Evolutionary conservation across 192 early-diverging fungal genomes (phyloP).

Genomic region (Linnemannia schmuckeri): DNA sequence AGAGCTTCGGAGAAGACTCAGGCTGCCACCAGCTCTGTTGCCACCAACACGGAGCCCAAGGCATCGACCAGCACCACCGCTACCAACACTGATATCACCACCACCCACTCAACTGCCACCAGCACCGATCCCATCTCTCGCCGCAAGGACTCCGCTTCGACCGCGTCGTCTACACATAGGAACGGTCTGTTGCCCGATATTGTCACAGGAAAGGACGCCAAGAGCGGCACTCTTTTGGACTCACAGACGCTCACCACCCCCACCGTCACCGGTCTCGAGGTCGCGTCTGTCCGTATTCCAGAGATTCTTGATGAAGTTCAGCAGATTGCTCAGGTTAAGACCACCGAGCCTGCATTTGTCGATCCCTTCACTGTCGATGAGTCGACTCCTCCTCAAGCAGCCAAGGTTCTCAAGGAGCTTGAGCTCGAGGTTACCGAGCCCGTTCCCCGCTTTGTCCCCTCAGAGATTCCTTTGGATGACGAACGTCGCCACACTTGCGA

Average conservation of each 20-base stretch:
- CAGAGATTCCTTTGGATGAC: conserved; percentile 39
- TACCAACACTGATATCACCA: neutral
- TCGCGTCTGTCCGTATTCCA: conserved; percentile 25
- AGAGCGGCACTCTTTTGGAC: neutral
- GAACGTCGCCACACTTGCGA: conserved; percentile 53
- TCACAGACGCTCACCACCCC: conserved; percentile 21
- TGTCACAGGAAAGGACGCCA: conserved; percentile 21
- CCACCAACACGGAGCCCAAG: conserved; percentile 9
- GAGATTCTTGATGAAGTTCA: conserved; percentile 9
- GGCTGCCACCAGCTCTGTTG: conserved; percentile 4
- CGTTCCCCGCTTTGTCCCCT: conserved; percentile 16
- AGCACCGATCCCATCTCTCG: neutral
- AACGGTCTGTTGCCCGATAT: conserved; percentile 17
- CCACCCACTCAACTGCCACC: neutral
- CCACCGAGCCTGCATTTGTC: neutral
- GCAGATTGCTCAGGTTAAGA: conserved; percentile 14
- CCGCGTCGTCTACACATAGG: neutral
- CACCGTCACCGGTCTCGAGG: conserved; percentile 28
- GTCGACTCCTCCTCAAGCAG: neutral
- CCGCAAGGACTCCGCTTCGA: neutral
- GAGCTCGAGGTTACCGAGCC: conserved; percentile 15
- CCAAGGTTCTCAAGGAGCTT: conserved; percentile 3
- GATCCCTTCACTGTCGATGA: neutral
- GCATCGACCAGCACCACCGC: neutral
- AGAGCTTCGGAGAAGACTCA: neutral